phyloP scores from a whole-genome alignment of 2,329 filamentous ascomycete genomes.

The Xylaria sp. region DNA sequence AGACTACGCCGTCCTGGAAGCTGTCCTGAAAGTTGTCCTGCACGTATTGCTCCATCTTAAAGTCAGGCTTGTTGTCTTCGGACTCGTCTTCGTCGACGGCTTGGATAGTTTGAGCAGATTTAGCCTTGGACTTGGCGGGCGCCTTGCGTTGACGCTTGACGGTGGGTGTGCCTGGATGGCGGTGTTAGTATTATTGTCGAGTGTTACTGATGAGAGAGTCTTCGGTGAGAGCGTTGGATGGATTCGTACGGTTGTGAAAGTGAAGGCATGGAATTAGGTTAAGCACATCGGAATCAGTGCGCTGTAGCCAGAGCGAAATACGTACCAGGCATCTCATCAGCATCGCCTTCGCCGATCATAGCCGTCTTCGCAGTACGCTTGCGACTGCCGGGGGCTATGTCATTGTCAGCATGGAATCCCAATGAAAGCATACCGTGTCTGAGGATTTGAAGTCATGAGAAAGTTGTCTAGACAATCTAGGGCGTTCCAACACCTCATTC shows the following conservation, averaged over 20 bases:
- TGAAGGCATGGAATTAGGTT: not conserved
- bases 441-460: not conserved
- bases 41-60: too few species aligned
- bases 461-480: not conserved
- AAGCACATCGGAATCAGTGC: not conserved
- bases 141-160: conserved; percentile 26
- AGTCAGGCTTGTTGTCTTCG: not conserved
- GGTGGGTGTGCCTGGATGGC: not conserved
- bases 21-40: not conserved
- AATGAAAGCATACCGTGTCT: not conserved
- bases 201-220: not conserved
- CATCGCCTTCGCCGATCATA: not conserved
- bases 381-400: conserved; percentile 9
- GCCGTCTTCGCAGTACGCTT: conserved; percentile 20
- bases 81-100: not conserved
- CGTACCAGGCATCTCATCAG: conserved; percentile 1
- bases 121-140: not conserved
- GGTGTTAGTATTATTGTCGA: not conserved
- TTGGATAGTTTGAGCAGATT: not conserved
- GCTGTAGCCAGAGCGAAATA: not conserved
- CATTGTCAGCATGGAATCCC: conserved; percentile 7
- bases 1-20: not conserved
- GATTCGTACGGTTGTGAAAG: not conserved
- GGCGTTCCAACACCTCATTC: not conserved
- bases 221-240: not conserved